These are phyloP conservation scores for Arabidopsis hybrid DNA, from an alignment of 441 rosid genomes.

Conservation along the genomic window DNA sequence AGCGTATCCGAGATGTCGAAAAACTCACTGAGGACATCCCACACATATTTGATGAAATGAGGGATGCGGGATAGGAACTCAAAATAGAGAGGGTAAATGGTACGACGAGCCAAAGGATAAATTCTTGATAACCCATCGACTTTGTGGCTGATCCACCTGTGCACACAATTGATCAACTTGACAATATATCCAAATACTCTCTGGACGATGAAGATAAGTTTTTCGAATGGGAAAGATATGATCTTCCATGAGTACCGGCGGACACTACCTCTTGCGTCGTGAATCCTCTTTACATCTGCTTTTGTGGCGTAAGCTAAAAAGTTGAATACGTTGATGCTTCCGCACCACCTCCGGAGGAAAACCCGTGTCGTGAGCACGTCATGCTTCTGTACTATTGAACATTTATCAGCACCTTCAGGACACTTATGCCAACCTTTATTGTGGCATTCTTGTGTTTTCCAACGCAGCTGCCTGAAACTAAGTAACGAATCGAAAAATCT, in stretches of 20 bases:
- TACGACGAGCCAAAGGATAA: conserved; percentile 5
- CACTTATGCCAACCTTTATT: neutral
- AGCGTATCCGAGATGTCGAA: conserved; percentile 47
- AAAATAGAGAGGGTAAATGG: conserved; percentile 32
- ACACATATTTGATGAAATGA: neutral
- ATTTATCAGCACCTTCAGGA: neutral
- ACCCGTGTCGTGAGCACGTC: conserved; percentile 22
- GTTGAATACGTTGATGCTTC: conserved; percentile 47
- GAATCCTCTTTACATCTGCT: conserved; percentile 42
- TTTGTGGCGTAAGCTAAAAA: conserved; percentile 47
- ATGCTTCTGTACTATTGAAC: neutral
- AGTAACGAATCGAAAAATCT: conserved; percentile 26
- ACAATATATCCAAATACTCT: neutral
- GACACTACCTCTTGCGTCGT: conserved; percentile 32
- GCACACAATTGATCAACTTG: conserved; percentile 9
- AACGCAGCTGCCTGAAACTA: conserved; percentile 17
- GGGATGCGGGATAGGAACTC: conserved; percentile 20
- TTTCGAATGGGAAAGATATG: neutral
- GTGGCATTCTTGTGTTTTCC: conserved; percentile 27
- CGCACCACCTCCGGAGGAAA: conserved; percentile 55
- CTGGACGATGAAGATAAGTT: neutral
- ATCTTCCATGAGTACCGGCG: neutral
- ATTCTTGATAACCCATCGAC: conserved; percentile 30
- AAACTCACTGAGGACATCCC: conserved; percentile 6
- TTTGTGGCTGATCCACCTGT: conserved; percentile 20